Conservation (phyloP, 345 rosid species). For the Gossypium turneri region DNA sequence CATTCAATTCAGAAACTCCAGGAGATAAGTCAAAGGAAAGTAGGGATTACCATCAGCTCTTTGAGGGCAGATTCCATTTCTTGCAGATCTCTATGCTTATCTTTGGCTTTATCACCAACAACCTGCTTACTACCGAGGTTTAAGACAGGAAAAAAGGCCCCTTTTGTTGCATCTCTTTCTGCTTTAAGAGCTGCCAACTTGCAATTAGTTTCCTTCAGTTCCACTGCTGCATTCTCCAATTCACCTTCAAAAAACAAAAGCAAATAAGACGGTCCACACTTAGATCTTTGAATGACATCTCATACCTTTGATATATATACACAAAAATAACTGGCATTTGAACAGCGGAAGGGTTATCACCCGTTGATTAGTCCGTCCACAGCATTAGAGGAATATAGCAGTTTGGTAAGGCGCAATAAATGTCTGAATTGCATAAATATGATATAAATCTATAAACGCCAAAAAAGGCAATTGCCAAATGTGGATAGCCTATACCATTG, state of each 20-base stretch:
- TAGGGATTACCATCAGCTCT: slow-evolving; percentile 55
- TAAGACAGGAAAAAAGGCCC: slow-evolving; percentile 69
- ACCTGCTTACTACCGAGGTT: slow-evolving; percentile 63
- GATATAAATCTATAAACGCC: too few relatives aligned
- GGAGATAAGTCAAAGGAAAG: slow-evolving; percentile 15
- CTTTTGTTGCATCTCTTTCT: slow-evolving; percentile 78
- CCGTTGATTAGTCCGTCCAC: background rate
- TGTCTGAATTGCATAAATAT: background rate
- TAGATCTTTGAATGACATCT: slow-evolving; percentile 13
- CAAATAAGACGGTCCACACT: background rate
- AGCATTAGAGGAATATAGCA: background rate
- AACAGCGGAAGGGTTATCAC: background rate
- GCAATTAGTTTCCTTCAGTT: slow-evolving; percentile 61
- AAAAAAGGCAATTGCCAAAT: too few relatives aligned
- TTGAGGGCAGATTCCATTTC: slow-evolving; percentile 72
- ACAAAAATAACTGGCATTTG: background rate
- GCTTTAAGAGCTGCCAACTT: slow-evolving; percentile 69
- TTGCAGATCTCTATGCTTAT: slow-evolving; percentile 65
- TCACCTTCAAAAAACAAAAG: slow-evolving; percentile 57
- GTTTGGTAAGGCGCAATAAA: background rate
- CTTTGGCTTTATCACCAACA: slow-evolving; percentile 55
- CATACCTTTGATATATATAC: background rate
- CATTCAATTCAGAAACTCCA: slow-evolving; percentile 19
- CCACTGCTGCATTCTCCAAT: slow-evolving; percentile 54
- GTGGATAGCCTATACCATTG: too few relatives aligned